A percentile compares a stretch with the other conserved stretches of the same genome.
Evolutionary conservation across 164 flowering plant species (phyloP).

Genomic region (Chimonanthus praecox): DNA sequence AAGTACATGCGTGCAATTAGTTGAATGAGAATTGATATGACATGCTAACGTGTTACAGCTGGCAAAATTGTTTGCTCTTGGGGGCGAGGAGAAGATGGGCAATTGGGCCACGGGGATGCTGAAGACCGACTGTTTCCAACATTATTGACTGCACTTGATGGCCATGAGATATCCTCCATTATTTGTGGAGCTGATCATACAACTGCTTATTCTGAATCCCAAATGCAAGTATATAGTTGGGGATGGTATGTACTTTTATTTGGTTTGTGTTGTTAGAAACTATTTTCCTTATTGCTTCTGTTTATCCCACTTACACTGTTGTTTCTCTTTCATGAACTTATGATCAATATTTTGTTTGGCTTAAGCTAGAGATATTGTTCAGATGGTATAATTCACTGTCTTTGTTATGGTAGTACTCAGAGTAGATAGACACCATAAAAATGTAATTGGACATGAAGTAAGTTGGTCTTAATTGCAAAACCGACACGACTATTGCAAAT

Average conservation of each 20-base stretch:
- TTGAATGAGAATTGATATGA: background rate
- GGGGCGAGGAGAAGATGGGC: slow-evolving; percentile 99
- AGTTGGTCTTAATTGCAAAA: too few species aligned
- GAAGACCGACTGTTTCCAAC: slow-evolving; percentile 87
- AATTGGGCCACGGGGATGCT: slow-evolving; percentile 96
- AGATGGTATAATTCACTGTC: too few species aligned
- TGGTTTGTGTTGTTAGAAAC: background rate
- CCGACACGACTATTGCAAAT: too few species aligned
- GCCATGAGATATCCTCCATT: slow-evolving; percentile 57
- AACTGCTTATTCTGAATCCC: slow-evolving; percentile 68
- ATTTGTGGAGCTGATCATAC: slow-evolving; percentile 97
- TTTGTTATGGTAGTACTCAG: too few species aligned
- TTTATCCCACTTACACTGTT: background rate
- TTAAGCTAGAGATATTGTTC: too few species aligned
- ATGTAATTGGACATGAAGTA: too few species aligned
- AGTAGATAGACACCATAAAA: too few species aligned
- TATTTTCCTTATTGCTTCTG: background rate
- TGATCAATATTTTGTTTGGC: background rate
- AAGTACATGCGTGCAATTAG: background rate
- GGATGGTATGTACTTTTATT: slow-evolving; percentile 66
- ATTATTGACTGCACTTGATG: slow-evolving; percentile 76
- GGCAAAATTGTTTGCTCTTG: slow-evolving; percentile 82
- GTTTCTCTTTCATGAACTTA: background rate
- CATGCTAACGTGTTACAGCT: slow-evolving; percentile 38
- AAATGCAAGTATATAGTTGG: slow-evolving; percentile 83